These are phyloP conservation scores for Vigna angularis DNA, from an alignment of 306 rosid genomes.

Conservation along the genomic window DNA sequence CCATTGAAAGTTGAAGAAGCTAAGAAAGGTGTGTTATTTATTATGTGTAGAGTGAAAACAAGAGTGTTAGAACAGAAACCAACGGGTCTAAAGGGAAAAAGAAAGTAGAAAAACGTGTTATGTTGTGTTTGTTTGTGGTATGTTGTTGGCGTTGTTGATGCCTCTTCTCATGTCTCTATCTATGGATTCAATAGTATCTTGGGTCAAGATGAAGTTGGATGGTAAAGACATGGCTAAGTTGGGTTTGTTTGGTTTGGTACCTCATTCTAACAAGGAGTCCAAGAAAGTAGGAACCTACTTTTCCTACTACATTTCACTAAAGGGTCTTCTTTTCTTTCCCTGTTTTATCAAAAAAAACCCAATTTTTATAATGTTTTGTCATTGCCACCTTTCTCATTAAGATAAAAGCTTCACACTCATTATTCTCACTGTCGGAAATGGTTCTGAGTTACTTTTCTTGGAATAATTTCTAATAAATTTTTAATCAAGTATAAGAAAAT, in stretches of 20 bases:
- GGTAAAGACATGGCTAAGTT: neutral
- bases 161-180: neutral
- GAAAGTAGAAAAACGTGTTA: slow-evolving; percentile 4
- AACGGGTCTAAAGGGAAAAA: neutral
- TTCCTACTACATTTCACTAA: neutral
- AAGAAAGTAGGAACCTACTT: slow-evolving; percentile 10
- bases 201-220: slow-evolving; percentile 13
- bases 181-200: slow-evolving; percentile 1
- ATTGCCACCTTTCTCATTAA: too few species aligned
- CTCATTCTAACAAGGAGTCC: slow-evolving; percentile 7
- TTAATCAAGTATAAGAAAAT: too few species aligned
- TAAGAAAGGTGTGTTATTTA: slow-evolving; percentile 5
- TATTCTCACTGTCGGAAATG: too few species aligned
- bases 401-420: too few species aligned
- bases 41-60: slow-evolving; percentile 7
- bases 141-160: neutral
- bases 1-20: slow-evolving; percentile 51
- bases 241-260: slow-evolving; percentile 2
- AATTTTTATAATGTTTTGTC: neutral
- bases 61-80: neutral
- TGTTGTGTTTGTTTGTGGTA: neutral
- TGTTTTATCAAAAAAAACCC: neutral
- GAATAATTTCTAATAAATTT: too few species aligned
- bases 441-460: too few species aligned
- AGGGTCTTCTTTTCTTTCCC: neutral